Evolutionary conservation across 257 asterid genomes (phyloP), one percentile per base, ranked within the genome.

Genomic region (Rubia yunnanensis): DNA sequence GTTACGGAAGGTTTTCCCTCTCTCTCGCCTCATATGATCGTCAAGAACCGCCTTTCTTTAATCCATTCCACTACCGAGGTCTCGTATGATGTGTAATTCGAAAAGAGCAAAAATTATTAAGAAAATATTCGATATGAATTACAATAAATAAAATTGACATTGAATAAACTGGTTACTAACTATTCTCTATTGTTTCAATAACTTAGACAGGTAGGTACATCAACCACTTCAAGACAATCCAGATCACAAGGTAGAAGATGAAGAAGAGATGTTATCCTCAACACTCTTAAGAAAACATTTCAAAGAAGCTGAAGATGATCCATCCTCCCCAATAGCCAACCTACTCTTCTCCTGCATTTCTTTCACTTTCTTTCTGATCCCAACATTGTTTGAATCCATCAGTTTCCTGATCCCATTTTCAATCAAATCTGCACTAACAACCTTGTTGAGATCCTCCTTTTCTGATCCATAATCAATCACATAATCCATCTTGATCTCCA

Each of bases 301-400:
- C 18, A 66, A 75, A 56, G 80, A 73, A 1, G 34, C 65, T 31
- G 67, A 76, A 1, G 95, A 87, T 28, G 95, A 82, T 9, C 95
- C 95, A 36, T 81, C 86, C 48, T 77, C 84, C 62, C 11, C 5
- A 65, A 83, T 23, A 5, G 86, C 85, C 54, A 31, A 31, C 65
- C 81, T 77, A n/a, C 82, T 74, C 44, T 72, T 77, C 50, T 65
- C 56, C 68, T 76, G 61, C 85, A 85, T 81, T 14, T 81, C 84
- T 65, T 75, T 78, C 65, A 77, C 84, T 72, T 80, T 87, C 53
- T 22, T 4, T 62, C 79, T 76, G 41, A 82, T 72, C 27, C 74
- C 70, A 36, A 36, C 44, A 50, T 50, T 73, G 3, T 32, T 74
- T 2, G 65, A 73, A 0, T 4, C 70, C 60, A 76, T 76, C 53